Conservation (phyloP, 1,284 basidiomycete genomes). For the Puccinia triticina region DNA sequence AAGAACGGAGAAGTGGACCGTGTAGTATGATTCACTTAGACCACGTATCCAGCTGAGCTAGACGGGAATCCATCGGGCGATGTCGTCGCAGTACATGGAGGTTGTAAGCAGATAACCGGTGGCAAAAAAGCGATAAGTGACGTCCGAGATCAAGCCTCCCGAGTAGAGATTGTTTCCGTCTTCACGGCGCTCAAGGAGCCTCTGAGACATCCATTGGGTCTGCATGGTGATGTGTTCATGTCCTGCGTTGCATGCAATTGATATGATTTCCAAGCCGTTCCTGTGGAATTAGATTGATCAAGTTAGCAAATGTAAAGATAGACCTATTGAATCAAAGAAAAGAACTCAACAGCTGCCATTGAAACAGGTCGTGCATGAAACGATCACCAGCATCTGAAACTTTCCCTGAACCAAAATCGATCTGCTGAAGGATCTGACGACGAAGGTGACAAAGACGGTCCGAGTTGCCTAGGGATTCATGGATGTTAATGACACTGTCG, state of each 20-base stretch:
- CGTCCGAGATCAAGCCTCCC: conserved; percentile 6
- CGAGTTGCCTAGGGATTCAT: too few species aligned
- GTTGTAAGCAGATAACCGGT: conserved; percentile 3
- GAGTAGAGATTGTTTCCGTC: conserved; percentile 2
- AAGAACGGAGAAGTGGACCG: not conserved
- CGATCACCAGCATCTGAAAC: not conserved
- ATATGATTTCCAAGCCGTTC: not conserved
- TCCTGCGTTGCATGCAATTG: not conserved
- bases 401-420: too few species aligned
- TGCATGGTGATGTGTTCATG: too few species aligned
- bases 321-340: not conserved
- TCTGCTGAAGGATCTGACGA: too few species aligned
- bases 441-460: too few species aligned
- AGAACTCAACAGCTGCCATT: not conserved
- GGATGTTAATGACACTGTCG: too few species aligned
- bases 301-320: not conserved
- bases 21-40: not conserved
- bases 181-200: not conserved
- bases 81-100: conserved; percentile 9
- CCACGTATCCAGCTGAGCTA: conserved; percentile 11
- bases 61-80: conserved; percentile 21
- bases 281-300: not conserved
- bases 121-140: too few species aligned
- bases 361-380: not conserved
- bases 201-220: not conserved